Evolutionary conservation across 306 rosid genomes (phyloP).

Genomic region (barrel medic (Medicago truncatula)): MtrunA17r5.0-ANR NC_053043.1:39038501-39039000

Average conservation of each 20-base stretch:
- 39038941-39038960: neutral
- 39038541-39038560: conserved; percentile 1
- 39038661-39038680: conserved; percentile 95
- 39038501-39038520: conserved; percentile 1
- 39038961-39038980: neutral
- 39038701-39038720: conserved; percentile 60
- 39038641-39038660: conserved; percentile 99
- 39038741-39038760: conserved; percentile 20
- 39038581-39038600: no score
- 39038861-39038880: conserved; percentile 13
- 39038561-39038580: conserved; percentile 7
- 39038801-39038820: conserved; percentile 13
- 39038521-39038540: conserved; percentile 24
- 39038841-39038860: conserved; percentile 18
- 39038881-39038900: conserved; percentile 12
- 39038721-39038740: conserved; percentile 35
- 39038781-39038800: conserved; percentile 22
- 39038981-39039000: neutral
- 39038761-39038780: conserved; percentile 34
- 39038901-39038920: conserved; percentile 14
- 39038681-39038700: conserved; percentile 90
- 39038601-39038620: conserved; percentile 21
- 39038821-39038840: conserved; percentile 8
- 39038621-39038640: conserved; percentile 43
- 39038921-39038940: conserved; percentile 17